Percentiles rank a stretch among this genome's conserved stretches.
Conservation (phyloP, 495 filamentous ascomycete genomes). For the Hypoxylon lenormandii region DNA sequence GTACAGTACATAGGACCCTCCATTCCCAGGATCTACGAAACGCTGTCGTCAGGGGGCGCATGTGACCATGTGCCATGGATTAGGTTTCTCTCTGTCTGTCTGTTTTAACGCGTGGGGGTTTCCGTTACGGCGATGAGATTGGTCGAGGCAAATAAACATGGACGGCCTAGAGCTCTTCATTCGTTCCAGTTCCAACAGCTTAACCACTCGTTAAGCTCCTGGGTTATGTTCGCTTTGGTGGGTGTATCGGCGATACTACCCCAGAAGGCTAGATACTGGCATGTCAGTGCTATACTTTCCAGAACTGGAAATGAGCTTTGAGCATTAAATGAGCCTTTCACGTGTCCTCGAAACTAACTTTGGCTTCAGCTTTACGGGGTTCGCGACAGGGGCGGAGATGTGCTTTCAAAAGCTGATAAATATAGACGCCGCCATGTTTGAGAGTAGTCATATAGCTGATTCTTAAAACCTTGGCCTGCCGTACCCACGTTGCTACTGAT, state of each 20-base stretch:
- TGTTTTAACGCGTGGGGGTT: constrained; percentile 41
- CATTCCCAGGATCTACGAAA: constrained; percentile 32
- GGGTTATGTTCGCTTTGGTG: constrained; percentile 8
- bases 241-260: constrained; percentile 30
- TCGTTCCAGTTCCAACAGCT: constrained; percentile 19
- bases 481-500: constrained; percentile 23
- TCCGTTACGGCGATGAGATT: constrained; percentile 42
- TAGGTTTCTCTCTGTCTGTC: constrained; percentile 13
- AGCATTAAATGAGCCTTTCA: constrained; percentile 31
- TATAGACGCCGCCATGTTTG: constrained; percentile 17
- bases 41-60: constrained; percentile 43
- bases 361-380: constrained; percentile 26
- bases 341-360: constrained; percentile 17
- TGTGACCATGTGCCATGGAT: constrained; percentile 31
- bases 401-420: constrained; percentile 21
- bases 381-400: constrained; percentile 3
- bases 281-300: constrained; percentile 45
- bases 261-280: constrained; percentile 2
- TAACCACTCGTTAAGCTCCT: constrained; percentile 26
- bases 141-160: constrained; percentile 21
- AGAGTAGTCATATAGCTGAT: constrained; percentile 2
- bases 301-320: constrained; percentile 46
- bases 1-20: constrained; percentile 29
- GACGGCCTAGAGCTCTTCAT: constrained; percentile 13
- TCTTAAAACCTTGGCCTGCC: constrained; percentile 34